Base-by-base conservation (phyloP, 106 monocot species). In the Acanthochlamys bracteata region DNA sequence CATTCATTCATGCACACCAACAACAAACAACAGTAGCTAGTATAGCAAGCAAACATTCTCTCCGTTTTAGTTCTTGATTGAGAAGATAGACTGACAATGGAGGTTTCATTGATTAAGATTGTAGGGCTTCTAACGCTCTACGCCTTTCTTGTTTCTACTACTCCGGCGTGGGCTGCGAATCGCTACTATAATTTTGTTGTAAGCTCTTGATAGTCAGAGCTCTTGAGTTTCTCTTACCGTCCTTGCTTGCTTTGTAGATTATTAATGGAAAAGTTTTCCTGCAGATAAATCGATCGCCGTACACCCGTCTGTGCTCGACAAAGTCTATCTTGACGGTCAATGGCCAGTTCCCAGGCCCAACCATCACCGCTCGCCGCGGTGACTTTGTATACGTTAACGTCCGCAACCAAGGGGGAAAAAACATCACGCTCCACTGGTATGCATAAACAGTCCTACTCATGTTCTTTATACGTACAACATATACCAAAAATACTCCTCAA, bases 271-370 rank as follows among this genome's bases (percentile, higher is more conserved):
- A n/a, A n/a, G n/a, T n/a, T n/a, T 13, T 51, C 2, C n/a, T 13
- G 51, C 15, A 79, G 79, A 53, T 79, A 11, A 16, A 65, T 27
- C 23, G 24, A 27, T 10, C 65, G 14, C 19, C 25, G 11, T 66
- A 66, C 42, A 71, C 51, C 26, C 56, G 74, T 26, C 66, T 74
- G 2, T 74, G 74, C 49, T 19, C 53, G 20, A 66, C 74, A 0
- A 79, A 74, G 70, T 59, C 53, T 60, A 79, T 74, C 21, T 41
- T 79, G 14, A 79, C 79, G 2, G 66, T 79, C 0, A 79, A 79
- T 33, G 79, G 79, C 3, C n/a, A 45, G 24, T 74, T 60, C 39
- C 79, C 79, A 0, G 79, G 79, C 12, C 79, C 79, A 39, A 79
- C 79, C 17, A 16, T 79, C 7, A 19, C 45, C 42, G 79, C 57